Percentiles rank a stretch among this genome's conserved stretches.
Conservation (phyloP, 306 rosid species). For the Quercus dentata region DNA sequence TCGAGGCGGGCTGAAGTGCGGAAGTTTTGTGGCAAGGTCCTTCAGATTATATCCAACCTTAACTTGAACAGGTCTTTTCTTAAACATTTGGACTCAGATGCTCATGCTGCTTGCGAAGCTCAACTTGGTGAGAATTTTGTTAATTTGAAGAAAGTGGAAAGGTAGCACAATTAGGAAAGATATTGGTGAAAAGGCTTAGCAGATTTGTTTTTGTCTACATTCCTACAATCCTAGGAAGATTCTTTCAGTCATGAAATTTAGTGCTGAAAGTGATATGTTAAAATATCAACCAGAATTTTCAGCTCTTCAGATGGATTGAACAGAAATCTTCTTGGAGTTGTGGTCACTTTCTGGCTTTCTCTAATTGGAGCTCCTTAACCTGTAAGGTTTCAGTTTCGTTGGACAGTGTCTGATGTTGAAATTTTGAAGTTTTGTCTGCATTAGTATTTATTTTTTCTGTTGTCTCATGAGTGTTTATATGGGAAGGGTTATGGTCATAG, state of each 20-base stretch:
- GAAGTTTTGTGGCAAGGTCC: slow-evolving; percentile 56
- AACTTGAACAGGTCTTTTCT: slow-evolving; percentile 45
- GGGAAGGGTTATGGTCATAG: not conserved
- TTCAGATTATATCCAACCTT: slow-evolving; percentile 46
- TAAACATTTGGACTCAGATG: slow-evolving; percentile 45
- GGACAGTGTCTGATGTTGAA: not conserved
- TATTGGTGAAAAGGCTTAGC: not conserved
- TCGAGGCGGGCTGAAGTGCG: slow-evolving; percentile 59
- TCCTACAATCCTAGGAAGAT: not conserved
- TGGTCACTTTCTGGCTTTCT: not conserved
- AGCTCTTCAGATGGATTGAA: not conserved
- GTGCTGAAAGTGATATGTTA: not conserved
- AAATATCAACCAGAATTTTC: slow-evolving; percentile 2
- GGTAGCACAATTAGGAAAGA: not conserved
- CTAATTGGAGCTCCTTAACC: too few species aligned
- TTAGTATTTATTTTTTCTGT: not conserved
- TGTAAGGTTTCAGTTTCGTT: not conserved
- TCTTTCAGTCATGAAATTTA: not conserved
- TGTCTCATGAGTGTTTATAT: not conserved
- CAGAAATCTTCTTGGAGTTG: not conserved
- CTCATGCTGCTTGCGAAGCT: slow-evolving; percentile 50
- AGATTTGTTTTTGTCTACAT: not conserved
- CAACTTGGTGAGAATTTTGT: slow-evolving; percentile 59
- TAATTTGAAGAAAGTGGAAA: slow-evolving; percentile 41
- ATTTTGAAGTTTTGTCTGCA: not conserved